phyloP scores from a whole-genome alignment of 179 eudicot species.

The Heliamphora ciliata region DNA sequence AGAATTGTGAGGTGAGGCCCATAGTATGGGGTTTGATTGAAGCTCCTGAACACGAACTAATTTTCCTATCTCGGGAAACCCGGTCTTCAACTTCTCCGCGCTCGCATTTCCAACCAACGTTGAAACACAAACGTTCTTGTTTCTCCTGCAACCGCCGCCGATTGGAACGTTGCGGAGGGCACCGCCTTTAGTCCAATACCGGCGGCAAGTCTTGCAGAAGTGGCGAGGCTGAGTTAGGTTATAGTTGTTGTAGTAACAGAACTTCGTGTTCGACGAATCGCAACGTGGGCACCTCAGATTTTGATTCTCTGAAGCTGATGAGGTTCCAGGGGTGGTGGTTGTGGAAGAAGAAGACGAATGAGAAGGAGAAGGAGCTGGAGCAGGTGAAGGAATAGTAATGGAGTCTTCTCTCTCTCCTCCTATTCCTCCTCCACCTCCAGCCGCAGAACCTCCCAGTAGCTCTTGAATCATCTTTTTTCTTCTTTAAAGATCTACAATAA shows the following conservation, averaged over 20 bases:
- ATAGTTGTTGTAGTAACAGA: slow-evolving; percentile 87
- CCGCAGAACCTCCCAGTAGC: slow-evolving; percentile 40
- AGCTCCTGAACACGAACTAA: slow-evolving; percentile 29
- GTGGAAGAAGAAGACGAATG: slow-evolving; percentile 30
- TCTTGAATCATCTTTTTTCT: slow-evolving; percentile 57
- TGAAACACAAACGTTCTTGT: slow-evolving; percentile 32
- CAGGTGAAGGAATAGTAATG: slow-evolving; percentile 12
- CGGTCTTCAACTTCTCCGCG: slow-evolving; percentile 24
- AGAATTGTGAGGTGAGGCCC: slow-evolving; percentile 41
- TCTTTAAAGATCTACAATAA: slow-evolving; percentile 28
- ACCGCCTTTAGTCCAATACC: slow-evolving; percentile 81
- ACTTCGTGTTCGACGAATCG: slow-evolving; percentile 73
- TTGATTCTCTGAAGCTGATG: slow-evolving; percentile 23
- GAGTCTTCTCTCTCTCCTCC: slow-evolving; percentile 35
- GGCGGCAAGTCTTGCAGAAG: slow-evolving; percentile 80
- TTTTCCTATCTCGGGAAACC: slow-evolving; percentile 26
- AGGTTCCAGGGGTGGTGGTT: slow-evolving; percentile 23
- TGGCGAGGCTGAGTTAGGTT: slow-evolving; percentile 87
- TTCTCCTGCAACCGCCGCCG: slow-evolving; percentile 74
- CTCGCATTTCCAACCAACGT: slow-evolving; percentile 9
- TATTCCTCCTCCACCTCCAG: not conserved
- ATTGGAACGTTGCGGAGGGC: slow-evolving; percentile 75
- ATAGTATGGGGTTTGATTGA: slow-evolving; percentile 25
- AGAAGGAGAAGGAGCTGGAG: slow-evolving; percentile 9
- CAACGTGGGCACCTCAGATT: slow-evolving; percentile 70